These are phyloP conservation scores for Podila horticola DNA, from an alignment of 192 early-diverging fungal species.

Conservation along the genomic window DNA sequence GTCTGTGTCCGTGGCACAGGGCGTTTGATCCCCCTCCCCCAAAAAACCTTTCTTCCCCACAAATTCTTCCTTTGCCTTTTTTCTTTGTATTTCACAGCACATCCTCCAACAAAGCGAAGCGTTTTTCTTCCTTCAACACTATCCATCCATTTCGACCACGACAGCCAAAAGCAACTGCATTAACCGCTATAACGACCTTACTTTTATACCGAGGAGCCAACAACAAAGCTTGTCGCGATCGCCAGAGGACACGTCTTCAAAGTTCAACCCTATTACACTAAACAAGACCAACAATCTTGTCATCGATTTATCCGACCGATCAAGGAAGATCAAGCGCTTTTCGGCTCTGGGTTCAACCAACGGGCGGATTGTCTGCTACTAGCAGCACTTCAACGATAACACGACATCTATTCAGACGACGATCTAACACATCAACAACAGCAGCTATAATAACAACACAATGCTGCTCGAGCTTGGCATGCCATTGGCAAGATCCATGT, in stretches of 20 bases:
- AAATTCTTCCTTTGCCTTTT: not conserved
- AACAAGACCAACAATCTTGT: no score
- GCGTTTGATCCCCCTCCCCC: not conserved
- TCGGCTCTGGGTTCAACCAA: not conserved
- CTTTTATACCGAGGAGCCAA: no score
- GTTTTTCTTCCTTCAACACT: not conserved
- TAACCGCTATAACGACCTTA: no score
- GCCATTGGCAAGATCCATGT: conserved; percentile 35
- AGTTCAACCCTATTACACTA: no score
- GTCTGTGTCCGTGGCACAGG: conserved; percentile 25
- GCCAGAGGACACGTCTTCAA: no score
- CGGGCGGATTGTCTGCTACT: not conserved
- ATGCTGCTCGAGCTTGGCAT: conserved; percentile 13
- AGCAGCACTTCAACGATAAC: not conserved
- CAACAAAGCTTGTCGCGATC: no score
- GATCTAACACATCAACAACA: not conserved
- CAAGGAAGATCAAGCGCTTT: no score
- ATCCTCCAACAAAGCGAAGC: not conserved
- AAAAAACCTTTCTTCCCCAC: conserved; percentile 22
- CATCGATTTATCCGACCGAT: no score
- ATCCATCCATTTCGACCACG: not conserved
- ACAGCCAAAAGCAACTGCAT: no score
- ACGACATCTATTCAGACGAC: not conserved
- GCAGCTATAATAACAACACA: not conserved
- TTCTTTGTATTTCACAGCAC: not conserved